Evolutionary conservation across 2,329 filamentous ascomycete genomes (phyloP).

Genomic region (Sporothrix mexicana): DNA sequence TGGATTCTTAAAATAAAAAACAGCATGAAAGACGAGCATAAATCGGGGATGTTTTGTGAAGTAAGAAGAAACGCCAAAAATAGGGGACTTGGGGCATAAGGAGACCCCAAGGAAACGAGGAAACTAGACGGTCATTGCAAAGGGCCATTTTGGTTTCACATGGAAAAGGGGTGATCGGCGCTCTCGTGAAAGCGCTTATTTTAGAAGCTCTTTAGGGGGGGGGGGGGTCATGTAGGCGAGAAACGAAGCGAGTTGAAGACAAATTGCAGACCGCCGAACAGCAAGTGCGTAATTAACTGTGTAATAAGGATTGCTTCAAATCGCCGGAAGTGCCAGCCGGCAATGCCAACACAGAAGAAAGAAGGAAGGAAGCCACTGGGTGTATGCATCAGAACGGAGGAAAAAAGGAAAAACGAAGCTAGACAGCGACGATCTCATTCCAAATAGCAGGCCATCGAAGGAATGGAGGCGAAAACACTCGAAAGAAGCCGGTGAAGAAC

Average conservation of each 20-base stretch:
- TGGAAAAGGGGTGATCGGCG: constrained; percentile 8
- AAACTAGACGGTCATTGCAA: not conserved
- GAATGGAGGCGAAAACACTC: not conserved
- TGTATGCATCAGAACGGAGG: not conserved
- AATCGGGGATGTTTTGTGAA: not conserved
- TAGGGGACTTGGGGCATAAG: not conserved
- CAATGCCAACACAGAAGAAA: not conserved
- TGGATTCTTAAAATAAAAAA: constrained; percentile 19
- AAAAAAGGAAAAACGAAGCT: not conserved
- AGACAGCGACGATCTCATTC: constrained; percentile 15
- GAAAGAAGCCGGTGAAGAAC: not conserved
- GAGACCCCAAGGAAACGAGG: not conserved
- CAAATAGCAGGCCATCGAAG: constrained; percentile 6
- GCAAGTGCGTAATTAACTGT: too few species aligned
- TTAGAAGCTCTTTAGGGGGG: not conserved
- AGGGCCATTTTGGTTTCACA: not conserved
- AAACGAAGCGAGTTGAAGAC: not conserved
- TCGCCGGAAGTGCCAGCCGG: constrained; percentile 2
- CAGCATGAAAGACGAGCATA: constrained; percentile 6
- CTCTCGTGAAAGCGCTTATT: constrained; percentile 10
- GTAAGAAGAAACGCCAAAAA: not conserved
- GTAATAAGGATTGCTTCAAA: not conserved
- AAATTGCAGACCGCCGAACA: not conserved
- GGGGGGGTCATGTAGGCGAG: not conserved
- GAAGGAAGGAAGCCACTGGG: not conserved